These are phyloP conservation scores for Mycena latifolia DNA, from an alignment of 768 basidiomycete species.

Conservation along the genomic window DNA sequence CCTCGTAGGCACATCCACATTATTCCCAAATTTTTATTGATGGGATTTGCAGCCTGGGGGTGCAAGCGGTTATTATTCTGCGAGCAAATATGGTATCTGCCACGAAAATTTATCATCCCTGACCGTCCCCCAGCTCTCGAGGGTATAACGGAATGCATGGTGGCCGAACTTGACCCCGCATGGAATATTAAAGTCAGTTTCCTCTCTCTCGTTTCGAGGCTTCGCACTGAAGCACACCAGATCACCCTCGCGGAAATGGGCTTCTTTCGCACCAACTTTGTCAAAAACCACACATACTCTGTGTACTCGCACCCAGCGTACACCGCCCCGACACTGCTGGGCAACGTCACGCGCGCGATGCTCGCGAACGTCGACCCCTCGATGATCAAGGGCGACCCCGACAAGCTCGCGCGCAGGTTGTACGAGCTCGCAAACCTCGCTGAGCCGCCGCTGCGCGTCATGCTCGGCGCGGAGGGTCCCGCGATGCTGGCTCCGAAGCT, in stretches of 20 bases:
- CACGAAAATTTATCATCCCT: background rate
- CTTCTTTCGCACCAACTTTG: slow-evolving; percentile 23
- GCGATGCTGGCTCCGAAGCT: slow-evolving; percentile 14
- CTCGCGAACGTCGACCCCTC: slow-evolving; percentile 7
- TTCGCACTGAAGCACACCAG: background rate
- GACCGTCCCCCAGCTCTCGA: slow-evolving; percentile 6
- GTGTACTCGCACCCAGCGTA: slow-evolving; percentile 22
- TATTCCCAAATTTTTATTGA: background rate
- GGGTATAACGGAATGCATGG: slow-evolving; percentile 12
- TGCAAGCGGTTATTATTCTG: slow-evolving; percentile 18
- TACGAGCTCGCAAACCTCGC: slow-evolving; percentile 10
- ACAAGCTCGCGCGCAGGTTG: slow-evolving; percentile 20
- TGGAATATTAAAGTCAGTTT: slow-evolving; percentile 19
- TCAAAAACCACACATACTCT: slow-evolving; percentile 16
- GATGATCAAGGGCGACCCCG: slow-evolving; percentile 23
- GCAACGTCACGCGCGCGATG: slow-evolving; percentile 16
- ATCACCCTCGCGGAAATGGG: slow-evolving; percentile 28
- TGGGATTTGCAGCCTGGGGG: background rate
- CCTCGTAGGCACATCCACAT: background rate
- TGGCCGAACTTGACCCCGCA: slow-evolving; percentile 13
- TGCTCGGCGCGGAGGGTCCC: slow-evolving; percentile 15
- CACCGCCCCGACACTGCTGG: slow-evolving; percentile 9
- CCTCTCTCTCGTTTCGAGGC: no score
- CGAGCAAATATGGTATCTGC: slow-evolving; percentile 24
- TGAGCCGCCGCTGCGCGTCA: slow-evolving; percentile 22